Conservation (phyloP, 2,329 filamentous ascomycete genomes). For the Pseudocercospora vitis region DNA sequence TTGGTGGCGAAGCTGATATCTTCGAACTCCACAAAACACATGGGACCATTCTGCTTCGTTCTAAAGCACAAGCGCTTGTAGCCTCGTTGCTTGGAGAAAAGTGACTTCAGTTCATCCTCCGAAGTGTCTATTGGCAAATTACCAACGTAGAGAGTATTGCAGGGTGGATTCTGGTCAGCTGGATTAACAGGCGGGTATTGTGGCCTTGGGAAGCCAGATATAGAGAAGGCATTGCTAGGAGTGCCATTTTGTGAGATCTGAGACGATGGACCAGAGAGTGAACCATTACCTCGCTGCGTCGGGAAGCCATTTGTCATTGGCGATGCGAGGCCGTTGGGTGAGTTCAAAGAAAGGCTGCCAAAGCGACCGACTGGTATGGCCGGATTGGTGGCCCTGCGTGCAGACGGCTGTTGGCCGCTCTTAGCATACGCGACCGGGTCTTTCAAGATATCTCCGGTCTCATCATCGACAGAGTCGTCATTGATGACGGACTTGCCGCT, state of each 20-base stretch:
- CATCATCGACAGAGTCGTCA: conserved; percentile 67
- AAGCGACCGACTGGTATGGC: conserved; percentile 70
- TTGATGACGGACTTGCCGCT: conserved; percentile 72
- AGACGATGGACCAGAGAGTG: conserved; percentile 52
- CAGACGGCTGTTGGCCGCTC: conserved; percentile 54
- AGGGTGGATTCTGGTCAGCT: conserved; percentile 93
- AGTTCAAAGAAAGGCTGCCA: conserved; percentile 69
- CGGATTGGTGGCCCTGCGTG: conserved; percentile 67
- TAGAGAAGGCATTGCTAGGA: conserved; percentile 55
- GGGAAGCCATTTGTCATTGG: conserved; percentile 57
- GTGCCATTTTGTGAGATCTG: conserved; percentile 27
- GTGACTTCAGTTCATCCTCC: conserved; percentile 89
- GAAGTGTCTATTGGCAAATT: conserved; percentile 90
- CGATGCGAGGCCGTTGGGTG: conserved; percentile 55
- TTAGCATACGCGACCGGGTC: conserved; percentile 73
- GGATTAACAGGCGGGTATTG: conserved; percentile 87
- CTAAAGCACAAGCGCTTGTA: conserved; percentile 95
- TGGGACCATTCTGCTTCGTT: conserved; percentile 91
- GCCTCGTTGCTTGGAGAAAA: conserved; percentile 90
- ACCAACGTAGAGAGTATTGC: conserved; percentile 97
- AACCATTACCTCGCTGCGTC: conserved; percentile 49
- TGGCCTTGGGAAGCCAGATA: conserved; percentile 60
- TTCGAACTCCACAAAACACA: conserved; percentile 99
- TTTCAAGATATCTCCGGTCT: conserved; percentile 69
- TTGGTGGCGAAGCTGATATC: conserved; percentile 90